These are phyloP conservation scores for Colletotrichum tabaci DNA, from an alignment of 2,329 filamentous ascomycete species.

Conservation along the genomic window DNA sequence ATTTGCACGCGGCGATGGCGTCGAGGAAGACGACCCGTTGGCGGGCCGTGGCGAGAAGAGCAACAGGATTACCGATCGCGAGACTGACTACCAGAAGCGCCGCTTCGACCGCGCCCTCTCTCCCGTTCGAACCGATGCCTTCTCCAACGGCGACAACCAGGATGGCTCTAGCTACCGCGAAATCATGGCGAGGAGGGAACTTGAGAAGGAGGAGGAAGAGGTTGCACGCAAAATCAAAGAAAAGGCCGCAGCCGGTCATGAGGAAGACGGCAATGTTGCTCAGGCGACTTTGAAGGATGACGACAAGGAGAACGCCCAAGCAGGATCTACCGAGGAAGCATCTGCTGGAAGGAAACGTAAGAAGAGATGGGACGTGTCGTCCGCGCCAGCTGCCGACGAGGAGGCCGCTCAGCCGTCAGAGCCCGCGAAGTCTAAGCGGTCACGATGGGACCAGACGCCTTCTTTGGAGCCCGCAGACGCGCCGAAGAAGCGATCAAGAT, in stretches of 20 bases:
- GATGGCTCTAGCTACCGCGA: slow-evolving; percentile 89
- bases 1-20: slow-evolving; percentile 86
- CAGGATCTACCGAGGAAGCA: slow-evolving; percentile 76
- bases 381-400: slow-evolving; percentile 69
- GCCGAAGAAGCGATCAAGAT: slow-evolving; percentile 85
- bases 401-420: slow-evolving; percentile 63
- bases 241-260: slow-evolving; percentile 72
- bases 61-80: slow-evolving; percentile 90
- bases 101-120: slow-evolving; percentile 91
- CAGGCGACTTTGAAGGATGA: slow-evolving; percentile 81
- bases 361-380: slow-evolving; percentile 91
- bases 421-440: slow-evolving; percentile 79
- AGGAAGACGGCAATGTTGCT: slow-evolving; percentile 72
- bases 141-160: slow-evolving; percentile 79
- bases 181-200: slow-evolving; percentile 89
- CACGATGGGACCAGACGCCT: slow-evolving; percentile 90
- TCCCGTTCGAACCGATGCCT: slow-evolving; percentile 88
- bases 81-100: slow-evolving; percentile 98
- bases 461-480: slow-evolving; percentile 70
- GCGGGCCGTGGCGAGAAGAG: slow-evolving; percentile 87
- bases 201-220: slow-evolving; percentile 94
- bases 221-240: slow-evolving; percentile 86
- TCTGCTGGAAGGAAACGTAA: slow-evolving; percentile 84
- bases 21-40: slow-evolving; percentile 93
- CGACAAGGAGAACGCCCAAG: slow-evolving; percentile 81